These are phyloP conservation scores for Phytophthora agathidicida DNA, from an alignment of 352 stramenopile genomes.

Conservation along the genomic window DNA sequence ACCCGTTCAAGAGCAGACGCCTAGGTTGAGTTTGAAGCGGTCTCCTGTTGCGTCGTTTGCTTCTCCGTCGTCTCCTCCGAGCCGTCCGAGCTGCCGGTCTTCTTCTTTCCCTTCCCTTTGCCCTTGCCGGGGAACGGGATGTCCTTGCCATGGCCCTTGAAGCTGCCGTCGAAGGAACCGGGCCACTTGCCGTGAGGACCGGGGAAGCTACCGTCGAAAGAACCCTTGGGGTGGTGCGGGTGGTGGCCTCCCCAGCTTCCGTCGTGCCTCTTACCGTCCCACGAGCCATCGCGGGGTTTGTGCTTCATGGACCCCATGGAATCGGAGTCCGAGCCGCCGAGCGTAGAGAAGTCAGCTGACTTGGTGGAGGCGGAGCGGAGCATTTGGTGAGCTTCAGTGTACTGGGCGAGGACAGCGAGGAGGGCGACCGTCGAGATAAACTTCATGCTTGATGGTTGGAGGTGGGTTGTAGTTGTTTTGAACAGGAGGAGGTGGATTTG, in stretches of 20 bases:
- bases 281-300: constrained; percentile 15
- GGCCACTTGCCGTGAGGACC: constrained; percentile 5
- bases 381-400: constrained; percentile 26
- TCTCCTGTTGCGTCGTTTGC: constrained; percentile 6
- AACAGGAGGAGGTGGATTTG: constrained; percentile 15
- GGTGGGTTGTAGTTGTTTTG: constrained; percentile 15
- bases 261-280: constrained; percentile 8
- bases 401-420: constrained; percentile 19
- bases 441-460: constrained; percentile 20
- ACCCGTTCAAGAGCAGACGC: no score
- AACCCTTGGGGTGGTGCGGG: constrained; percentile 18
- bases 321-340: constrained; percentile 5
- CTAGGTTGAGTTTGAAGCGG: constrained; percentile 8
- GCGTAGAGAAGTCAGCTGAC: constrained; percentile 15
- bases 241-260: not conserved
- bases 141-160: constrained; percentile 10
- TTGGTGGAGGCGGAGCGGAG: constrained; percentile 20
- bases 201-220: constrained; percentile 16
- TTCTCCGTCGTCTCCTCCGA: constrained; percentile 9
- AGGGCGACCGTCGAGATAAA: constrained; percentile 25
- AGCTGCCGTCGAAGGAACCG: constrained; percentile 16
- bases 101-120: constrained; percentile 16
- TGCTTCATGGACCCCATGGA: constrained; percentile 11
- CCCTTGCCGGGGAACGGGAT: constrained; percentile 16
- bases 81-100: not conserved